These are phyloP conservation scores for Chytriomyces confervae DNA, from an alignment of 192 early-diverging fungal genomes.

Conservation along the genomic window DNA sequence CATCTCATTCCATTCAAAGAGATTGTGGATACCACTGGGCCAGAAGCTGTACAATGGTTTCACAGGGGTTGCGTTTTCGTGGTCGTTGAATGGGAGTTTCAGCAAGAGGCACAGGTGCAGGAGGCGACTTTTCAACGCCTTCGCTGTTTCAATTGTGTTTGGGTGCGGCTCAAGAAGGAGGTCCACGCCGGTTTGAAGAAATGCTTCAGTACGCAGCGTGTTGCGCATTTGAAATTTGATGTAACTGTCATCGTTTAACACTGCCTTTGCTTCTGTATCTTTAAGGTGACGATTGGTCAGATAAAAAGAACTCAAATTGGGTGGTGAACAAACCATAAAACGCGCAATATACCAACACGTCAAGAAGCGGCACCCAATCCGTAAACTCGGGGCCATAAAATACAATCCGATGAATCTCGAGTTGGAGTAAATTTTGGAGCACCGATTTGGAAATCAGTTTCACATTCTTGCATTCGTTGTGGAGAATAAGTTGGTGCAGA, in stretches of 20 bases:
- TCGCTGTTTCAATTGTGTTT: background rate
- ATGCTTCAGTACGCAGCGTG: conserved; percentile 3
- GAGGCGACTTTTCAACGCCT: background rate
- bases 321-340: background rate
- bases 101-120: conserved; percentile 5
- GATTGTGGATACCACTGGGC: background rate
- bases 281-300: background rate
- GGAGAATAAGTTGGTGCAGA: no score
- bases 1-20: background rate
- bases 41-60: background rate
- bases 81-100: background rate
- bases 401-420: no score
- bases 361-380: background rate
- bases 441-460: no score
- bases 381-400: no score
- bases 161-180: background rate
- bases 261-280: background rate
- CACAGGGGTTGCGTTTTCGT: background rate
- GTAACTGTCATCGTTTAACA: background rate
- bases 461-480: no score
- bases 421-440: no score
- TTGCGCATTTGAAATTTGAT: background rate
- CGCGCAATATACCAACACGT: background rate
- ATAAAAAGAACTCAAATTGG: background rate
- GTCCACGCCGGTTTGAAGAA: background rate